A percentile compares a stretch with the other conserved stretches of the same genome.
Evolutionary conservation across 805 yeast species (phyloP).

Genomic region (Zygosaccharomyces kombuchaensis): DNA sequence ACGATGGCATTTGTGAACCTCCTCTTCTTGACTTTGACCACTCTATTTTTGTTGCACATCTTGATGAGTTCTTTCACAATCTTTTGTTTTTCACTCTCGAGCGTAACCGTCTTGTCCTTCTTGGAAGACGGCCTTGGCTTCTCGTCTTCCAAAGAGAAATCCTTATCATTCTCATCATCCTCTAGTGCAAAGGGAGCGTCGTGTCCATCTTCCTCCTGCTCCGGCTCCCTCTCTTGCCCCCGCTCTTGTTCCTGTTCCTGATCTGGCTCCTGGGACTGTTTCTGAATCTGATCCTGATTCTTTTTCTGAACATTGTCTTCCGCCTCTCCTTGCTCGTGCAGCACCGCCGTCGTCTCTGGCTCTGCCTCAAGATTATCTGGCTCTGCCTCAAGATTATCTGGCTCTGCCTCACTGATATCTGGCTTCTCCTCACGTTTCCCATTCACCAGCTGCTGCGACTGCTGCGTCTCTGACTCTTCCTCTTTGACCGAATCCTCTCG

Average conservation of each 20-base stretch:
- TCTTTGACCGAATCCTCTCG: neutral
- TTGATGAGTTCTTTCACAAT: conserved; percentile 30
- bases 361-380: conserved; percentile 4
- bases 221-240: conserved; percentile 4
- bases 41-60: conserved; percentile 29
- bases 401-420: neutral
- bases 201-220: conserved; percentile 8
- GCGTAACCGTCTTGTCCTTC: conserved; percentile 21
- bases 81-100: conserved; percentile 26
- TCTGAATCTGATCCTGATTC: conserved; percentile 8
- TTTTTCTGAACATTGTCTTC: conserved; percentile 13
- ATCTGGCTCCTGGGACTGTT: conserved; percentile 8
- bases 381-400: conserved; percentile 5
- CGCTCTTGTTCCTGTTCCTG: conserved; percentile 16
- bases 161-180: conserved; percentile 24
- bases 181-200: conserved; percentile 12
- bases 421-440: conserved; percentile 2
- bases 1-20: conserved; percentile 32
- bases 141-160: conserved; percentile 25
- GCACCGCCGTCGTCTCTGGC: conserved; percentile 11
- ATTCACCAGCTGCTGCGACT: neutral
- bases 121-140: conserved; percentile 12
- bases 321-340: conserved; percentile 11
- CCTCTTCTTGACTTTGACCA: conserved; percentile 31
- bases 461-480: conserved; percentile 2